These are phyloP conservation scores for Russula virescens DNA, from an alignment of 768 basidiomycete species.

Conservation along the genomic window DNA sequence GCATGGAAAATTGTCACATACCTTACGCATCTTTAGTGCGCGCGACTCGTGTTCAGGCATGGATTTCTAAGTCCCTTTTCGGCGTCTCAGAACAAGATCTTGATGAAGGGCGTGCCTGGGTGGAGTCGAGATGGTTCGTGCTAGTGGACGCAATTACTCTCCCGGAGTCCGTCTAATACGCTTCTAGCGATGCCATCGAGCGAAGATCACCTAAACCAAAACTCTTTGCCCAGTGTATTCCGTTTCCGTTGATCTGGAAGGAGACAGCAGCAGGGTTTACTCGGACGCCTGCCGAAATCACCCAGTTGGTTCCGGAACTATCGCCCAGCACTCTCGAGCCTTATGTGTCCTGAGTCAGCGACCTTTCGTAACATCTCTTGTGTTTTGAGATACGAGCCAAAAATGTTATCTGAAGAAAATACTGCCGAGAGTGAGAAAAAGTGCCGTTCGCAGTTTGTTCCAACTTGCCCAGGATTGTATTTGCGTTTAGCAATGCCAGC, in stretches of 20 bases:
- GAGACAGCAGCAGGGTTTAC: not conserved
- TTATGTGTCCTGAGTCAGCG: too few species aligned
- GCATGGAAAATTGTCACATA: not conserved
- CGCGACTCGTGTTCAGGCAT: conserved; percentile 28
- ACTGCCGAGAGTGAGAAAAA: too few species aligned
- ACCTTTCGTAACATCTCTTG: too few species aligned
- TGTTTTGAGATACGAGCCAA: too few species aligned
- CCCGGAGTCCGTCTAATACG: not conserved
- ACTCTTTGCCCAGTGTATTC: not conserved
- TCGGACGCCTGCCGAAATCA: not conserved
- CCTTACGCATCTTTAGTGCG: conserved; percentile 21
- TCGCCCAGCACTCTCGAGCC: not conserved
- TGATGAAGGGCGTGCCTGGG: not conserved
- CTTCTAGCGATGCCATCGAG: not conserved
- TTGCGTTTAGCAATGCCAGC: too few species aligned
- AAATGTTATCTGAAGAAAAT: too few species aligned
- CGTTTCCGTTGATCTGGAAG: not conserved
- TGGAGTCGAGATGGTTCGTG: not conserved
- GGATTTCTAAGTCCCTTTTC: conserved; percentile 30
- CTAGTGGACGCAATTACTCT: not conserved
- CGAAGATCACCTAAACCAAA: not conserved
- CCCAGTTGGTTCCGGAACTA: not conserved
- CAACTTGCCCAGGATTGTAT: too few species aligned
- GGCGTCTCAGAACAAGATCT: not conserved
- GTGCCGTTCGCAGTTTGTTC: too few species aligned